Base-by-base conservation (phyloP, 2,329 filamentous ascomycete genomes). In the Cryoendolithus antarcticus region DNA sequence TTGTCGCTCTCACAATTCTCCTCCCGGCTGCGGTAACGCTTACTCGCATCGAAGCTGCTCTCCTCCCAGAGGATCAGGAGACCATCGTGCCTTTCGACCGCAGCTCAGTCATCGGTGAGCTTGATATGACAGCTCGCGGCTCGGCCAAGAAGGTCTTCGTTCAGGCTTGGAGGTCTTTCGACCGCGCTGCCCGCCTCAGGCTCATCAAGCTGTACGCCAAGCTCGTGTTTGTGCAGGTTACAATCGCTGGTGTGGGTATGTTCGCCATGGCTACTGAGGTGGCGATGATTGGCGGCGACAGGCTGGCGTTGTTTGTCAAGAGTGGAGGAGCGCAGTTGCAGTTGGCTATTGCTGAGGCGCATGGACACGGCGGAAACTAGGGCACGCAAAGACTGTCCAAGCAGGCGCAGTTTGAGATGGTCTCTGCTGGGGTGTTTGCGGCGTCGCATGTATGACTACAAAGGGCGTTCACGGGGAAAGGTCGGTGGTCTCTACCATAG, bases 1-100 rank as follows among this genome's bases (percentile, higher is more conserved):
- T 78, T 38, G 66, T 73, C 40, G 61, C 81, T 32, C 62, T 86
- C 40, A 61, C 88, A 43, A 68, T 84, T 45, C 71, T 93, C 45
- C 84, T 95, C 41, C 88, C 89, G 11, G 75, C 84, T 30, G 72
- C 75, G 43, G 82, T 89, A 27, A 74, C 84, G 13, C 75, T 93
- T 43, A 71, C 82, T 48, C 85, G 89, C 46, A 78, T 94, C 29
- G 86, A 93, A 58, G 86, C 88, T 5, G 89, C 84, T 35, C 77
- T 94, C 50, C 75, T 96, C 2, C 75, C 86, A 1, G 80, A 85
- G 43, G 78, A 84, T 11, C 74, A 86, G 48, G 81, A 93, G 63
- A 77, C 84, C 19, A 82, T 95, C 47, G 79, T 96, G 29, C 80
- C 85, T 27, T 94, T 96, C 53, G 89, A 96, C 67, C 82, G 86